Evolutionary conservation across 164 flowering plant species (phyloP), one percentile per base, ranked within the genome.

Genomic region (Annona squamosa): DNA sequence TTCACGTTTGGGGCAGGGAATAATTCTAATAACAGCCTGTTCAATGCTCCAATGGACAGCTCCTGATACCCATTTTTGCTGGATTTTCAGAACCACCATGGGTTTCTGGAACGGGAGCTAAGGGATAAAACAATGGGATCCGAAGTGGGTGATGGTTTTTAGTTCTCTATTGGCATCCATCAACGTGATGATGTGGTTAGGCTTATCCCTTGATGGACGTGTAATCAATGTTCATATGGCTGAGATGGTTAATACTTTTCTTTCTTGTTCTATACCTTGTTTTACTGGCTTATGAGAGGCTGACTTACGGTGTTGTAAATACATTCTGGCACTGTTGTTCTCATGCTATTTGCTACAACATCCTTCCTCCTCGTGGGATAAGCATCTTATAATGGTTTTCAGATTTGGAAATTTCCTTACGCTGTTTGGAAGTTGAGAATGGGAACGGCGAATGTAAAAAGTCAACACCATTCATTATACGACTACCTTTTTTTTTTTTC

Each of bases 1-100:
- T 89, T 93, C 72, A 83, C 89, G 46, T 93, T 93, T 76, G 98
- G 91, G 68, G 91, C 93, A 52, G 82, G 78, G 63, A 86, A 70
- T 62, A 72, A 67, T 6, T 81, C 75, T 62, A 74, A 62, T 45
- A 64, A 67, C n/a, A 52, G 57, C 71, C 46, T 79, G 26, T 70
- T 80, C 46, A 73, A 19, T 4, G 47, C 76, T 3, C 62, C 80
- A n/a, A 85, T 85, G 87, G 90, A 80, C 46, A 77, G 87, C 73
- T 77, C 84, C 16, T 86, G 75, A 86, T 19, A 47, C 61, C 56
- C 48, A 6, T 46, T 10, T 45, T 4, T 41, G 26, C 41, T 12
- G 56, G 61, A 7, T 66, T 10, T 12, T 4, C 45, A 37, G 43
- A 12, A 37, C 68, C 12, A 4, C 43, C 5, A 42, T 12, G 19